Base-by-base conservation (phyloP, 352 stramenopile genomes). In the Pythium volutum region DNA sequence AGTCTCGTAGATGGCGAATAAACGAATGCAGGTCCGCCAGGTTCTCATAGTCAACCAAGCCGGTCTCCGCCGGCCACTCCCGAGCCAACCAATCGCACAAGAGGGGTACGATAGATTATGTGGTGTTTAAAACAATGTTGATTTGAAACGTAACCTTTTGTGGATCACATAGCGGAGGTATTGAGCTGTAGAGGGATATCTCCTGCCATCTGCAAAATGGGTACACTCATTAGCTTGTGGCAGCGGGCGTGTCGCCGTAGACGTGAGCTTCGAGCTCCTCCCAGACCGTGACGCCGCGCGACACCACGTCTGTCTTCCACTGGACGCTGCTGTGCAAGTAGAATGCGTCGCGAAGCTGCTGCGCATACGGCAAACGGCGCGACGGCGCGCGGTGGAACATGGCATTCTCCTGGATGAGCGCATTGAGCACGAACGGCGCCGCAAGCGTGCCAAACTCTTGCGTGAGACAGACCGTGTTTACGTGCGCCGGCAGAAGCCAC, bases 1-100 rank as follows among this genome's bases (percentile, higher is more conserved):
- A 64, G 75, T 71, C 71, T 89, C 78, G 81, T 81, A 84, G 74
- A 87, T 89, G 81, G 81, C 79, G 79, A 91, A 89, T 91, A 89
- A 88, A 88, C 78, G 75, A 90, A 81, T 90, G 57, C 26, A 26
- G 26, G 22, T n/a, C 48, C 16, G 9, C 27, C 12, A 34, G 33
- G 6, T n/a, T 23, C 23, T 34, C 12, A 23, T 25, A 8, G 18
- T 33, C n/a, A 22, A 22, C n/a, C n/a, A 12, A 36, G 15, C 7
- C 14, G 43, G 31, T 14, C 15, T 26, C n/a, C 49, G 12, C 29
- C 49, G 45, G 31, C 49, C 49, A 55, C n/a, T 55, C 49, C 15
- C 31, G 22, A 51, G 57, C 57, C 57, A 64, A 57, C 57, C 57
- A 62, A 53, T 54, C 43, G 26, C 22, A 15, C 1, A 39, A 8